Conservation (phyloP, 2,329 filamentous ascomycete genomes). For the Aciculosporium take region DNA sequence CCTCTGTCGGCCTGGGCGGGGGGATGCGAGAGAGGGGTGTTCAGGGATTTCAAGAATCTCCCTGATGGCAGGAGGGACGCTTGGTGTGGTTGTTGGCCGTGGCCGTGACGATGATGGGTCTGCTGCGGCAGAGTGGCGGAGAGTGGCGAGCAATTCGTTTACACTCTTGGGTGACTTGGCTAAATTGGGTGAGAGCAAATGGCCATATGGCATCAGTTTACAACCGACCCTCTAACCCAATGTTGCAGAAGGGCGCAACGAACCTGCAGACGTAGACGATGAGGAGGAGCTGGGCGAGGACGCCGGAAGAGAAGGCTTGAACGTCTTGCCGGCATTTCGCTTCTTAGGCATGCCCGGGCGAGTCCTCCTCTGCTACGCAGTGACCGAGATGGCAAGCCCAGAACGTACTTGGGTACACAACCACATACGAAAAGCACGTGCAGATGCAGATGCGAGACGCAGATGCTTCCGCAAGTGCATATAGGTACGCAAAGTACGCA, state of each 20-base stretch:
- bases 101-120: conserved; percentile 15
- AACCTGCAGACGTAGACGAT: conserved; percentile 5
- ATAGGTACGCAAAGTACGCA: too few relatives aligned
- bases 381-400: background rate
- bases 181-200: conserved; percentile 4
- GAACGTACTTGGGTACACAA: background rate
- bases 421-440: background rate
- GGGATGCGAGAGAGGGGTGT: conserved; percentile 35
- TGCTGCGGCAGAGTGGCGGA: conserved; percentile 32
- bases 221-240: background rate
- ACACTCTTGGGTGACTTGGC: conserved; percentile 28
- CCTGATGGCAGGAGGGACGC: conserved; percentile 43
- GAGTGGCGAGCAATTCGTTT: conserved; percentile 44
- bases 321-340: conserved; percentile 39
- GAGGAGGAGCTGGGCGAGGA: conserved; percentile 21
- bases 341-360: conserved; percentile 46
- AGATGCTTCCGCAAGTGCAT: too few relatives aligned
- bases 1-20: conserved; percentile 26
- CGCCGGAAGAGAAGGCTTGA: conserved; percentile 44
- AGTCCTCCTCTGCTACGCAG: conserved; percentile 4
- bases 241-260: background rate
- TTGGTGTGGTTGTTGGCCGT: conserved; percentile 27
- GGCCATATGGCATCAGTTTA: background rate
- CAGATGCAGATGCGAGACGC: background rate
- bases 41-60: conserved; percentile 46